Percentiles rank a stretch among this genome's conserved stretches.
phyloP scores from a whole-genome alignment of 2,329 filamentous ascomycete species.

The Epichloe glyceriae region DNA sequence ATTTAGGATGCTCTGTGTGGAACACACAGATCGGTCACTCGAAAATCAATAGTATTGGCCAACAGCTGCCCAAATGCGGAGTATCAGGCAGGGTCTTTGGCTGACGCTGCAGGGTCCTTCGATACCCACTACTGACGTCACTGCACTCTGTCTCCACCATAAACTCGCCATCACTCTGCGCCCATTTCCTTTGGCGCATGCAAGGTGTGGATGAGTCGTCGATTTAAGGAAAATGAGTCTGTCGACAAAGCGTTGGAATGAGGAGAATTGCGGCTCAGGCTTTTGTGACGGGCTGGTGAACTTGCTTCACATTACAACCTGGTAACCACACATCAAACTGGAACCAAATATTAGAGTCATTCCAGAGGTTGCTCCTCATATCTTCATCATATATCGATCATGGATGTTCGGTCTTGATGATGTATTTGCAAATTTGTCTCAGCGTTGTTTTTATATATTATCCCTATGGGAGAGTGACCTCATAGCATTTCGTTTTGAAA shows the following conservation, averaged over 20 bases:
- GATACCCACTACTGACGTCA: conserved; percentile 18
- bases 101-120: conserved; percentile 4
- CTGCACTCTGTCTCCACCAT: conserved; percentile 5
- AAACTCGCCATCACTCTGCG: conserved; percentile 14
- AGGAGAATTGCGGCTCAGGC: neutral
- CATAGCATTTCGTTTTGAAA: no score
- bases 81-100: conserved; percentile 2
- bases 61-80: neutral
- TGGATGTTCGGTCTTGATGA: no score
- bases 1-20: conserved; percentile 1
- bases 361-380: no score
- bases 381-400: no score
- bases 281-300: neutral
- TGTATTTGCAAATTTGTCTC: no score
- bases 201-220: neutral
- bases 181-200: neutral
- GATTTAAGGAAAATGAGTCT: no score
- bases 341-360: no score
- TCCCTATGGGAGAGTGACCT: no score
- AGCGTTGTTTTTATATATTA: no score
- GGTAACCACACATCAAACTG: no score
- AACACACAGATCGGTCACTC: conserved; percentile 2
- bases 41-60: neutral
- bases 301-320: neutral
- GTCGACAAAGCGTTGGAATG: no score